Conservation (phyloP, 2,329 filamentous ascomycete genomes). For the Rutstroemia sp. region DNA sequence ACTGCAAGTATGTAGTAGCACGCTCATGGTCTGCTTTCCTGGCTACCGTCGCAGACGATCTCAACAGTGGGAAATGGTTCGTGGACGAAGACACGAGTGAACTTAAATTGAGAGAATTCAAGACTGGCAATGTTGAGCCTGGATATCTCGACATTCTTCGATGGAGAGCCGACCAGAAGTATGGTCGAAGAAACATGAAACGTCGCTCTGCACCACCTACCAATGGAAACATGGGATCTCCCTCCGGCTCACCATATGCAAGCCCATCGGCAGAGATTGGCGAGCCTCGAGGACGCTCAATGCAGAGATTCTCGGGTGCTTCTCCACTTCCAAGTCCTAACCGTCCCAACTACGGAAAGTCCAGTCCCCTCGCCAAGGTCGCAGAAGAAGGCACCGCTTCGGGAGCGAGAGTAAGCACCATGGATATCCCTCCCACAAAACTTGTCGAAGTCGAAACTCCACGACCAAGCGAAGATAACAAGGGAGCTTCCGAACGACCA, state of each 20-base stretch:
- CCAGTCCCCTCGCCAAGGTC: conserved; percentile 66
- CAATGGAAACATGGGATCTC: conserved; percentile 31
- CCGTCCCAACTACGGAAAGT: conserved; percentile 56
- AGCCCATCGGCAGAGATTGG: conserved; percentile 54
- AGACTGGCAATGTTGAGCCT: conserved; percentile 80
- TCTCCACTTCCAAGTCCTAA: conserved; percentile 59
- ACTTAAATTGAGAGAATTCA: conserved; percentile 89
- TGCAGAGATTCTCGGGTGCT: conserved; percentile 60
- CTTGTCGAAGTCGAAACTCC: conserved; percentile 31
- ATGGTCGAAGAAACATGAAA: conserved; percentile 53
- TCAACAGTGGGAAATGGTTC: conserved; percentile 81
- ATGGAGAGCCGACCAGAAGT: conserved; percentile 94
- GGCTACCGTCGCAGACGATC: conserved; percentile 80
- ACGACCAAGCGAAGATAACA: conserved; percentile 26
- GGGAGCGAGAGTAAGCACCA: conserved; percentile 22
- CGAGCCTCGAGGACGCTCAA: conserved; percentile 61
- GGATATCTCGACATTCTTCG: conserved; percentile 90
- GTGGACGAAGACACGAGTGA: conserved; percentile 90
- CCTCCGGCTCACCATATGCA: conserved; percentile 54
- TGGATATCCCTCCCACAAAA: conserved; percentile 21
- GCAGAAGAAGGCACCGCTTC: conserved; percentile 51
- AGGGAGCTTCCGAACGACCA: conserved; percentile 22
- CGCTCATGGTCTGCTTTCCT: conserved; percentile 87
- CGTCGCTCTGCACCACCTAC: conserved; percentile 41
- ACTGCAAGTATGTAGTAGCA: conserved; percentile 95